Conservation (phyloP, 345 rosid species). For the Eucalyptus marginata region DNA sequence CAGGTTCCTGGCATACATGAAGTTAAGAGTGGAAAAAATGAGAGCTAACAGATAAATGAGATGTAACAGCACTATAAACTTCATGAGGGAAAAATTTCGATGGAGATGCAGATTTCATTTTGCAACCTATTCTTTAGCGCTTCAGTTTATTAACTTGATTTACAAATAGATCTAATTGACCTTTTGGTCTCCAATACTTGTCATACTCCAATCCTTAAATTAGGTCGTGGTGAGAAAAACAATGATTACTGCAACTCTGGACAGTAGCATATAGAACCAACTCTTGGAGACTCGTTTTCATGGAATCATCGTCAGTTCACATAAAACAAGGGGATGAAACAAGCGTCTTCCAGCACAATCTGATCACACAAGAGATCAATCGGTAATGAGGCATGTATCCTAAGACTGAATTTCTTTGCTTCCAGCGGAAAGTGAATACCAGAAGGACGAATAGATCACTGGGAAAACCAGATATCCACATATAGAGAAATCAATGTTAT, state of each 20-base stretch:
- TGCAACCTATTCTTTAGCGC: neutral
- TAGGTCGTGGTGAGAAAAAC: neutral
- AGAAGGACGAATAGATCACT: neutral
- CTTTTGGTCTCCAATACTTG: neutral
- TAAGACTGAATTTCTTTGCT: neutral
- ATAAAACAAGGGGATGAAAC: neutral
- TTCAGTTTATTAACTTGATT: neutral
- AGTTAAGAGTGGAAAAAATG: neutral
- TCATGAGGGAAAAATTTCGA: neutral
- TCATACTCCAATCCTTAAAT: neutral
- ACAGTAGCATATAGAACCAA: neutral
- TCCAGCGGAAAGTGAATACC: neutral
- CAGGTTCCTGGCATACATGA: neutral
- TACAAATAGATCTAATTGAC: neutral
- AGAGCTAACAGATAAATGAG: neutral
- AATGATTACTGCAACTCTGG: neutral
- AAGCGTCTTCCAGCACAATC: neutral
- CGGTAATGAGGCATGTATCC: neutral
- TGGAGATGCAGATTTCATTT: neutral
- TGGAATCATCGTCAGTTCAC: neutral
- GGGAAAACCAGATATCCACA: neutral
- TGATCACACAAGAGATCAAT: neutral
- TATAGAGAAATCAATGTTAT: neutral
- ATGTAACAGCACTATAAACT: neutral
- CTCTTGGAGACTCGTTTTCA: neutral